Conservation (phyloP, 148 eudicot species). For the Cornus florida region DNA sequence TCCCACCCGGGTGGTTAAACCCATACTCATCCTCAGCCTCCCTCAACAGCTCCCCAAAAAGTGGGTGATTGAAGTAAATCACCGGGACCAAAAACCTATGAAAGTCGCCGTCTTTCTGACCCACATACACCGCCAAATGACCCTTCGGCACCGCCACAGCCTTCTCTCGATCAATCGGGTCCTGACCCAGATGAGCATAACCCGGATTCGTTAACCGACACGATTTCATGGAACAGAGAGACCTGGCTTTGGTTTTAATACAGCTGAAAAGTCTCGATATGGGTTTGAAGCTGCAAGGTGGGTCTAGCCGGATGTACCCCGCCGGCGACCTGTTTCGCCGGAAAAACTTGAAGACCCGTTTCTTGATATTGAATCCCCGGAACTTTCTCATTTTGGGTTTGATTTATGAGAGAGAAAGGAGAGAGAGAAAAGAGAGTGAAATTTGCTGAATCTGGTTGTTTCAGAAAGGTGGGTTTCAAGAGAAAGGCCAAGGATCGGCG, state of each 20-base stretch:
- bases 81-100: constrained; percentile 71
- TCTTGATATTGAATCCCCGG: constrained; percentile 44
- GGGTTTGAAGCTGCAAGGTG: constrained; percentile 16
- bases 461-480: background rate
- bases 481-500: constrained; percentile 46
- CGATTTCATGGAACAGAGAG: constrained; percentile 27
- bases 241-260: constrained; percentile 32
- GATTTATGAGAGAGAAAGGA: constrained; percentile 12
- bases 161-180: constrained; percentile 10
- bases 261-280: constrained; percentile 31
- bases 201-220: constrained; percentile 16
- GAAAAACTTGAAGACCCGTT: constrained; percentile 35
- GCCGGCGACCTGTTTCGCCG: constrained; percentile 16
- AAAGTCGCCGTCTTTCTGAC: constrained; percentile 60
- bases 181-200: constrained; percentile 34
- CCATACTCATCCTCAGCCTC: constrained; percentile 78
- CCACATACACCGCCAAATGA: constrained; percentile 79
- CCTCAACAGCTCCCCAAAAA: constrained; percentile 60
- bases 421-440: constrained; percentile 11
- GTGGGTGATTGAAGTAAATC: constrained; percentile 74
- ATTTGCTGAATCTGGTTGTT: no score
- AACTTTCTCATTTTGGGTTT: constrained; percentile 17
- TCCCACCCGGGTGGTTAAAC: constrained; percentile 78
- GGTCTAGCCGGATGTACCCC: constrained; percentile 27
- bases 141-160: constrained; percentile 60